phyloP scores from a whole-genome alignment of 2,329 filamentous ascomycete species.

The Alternaria solani region DNA sequence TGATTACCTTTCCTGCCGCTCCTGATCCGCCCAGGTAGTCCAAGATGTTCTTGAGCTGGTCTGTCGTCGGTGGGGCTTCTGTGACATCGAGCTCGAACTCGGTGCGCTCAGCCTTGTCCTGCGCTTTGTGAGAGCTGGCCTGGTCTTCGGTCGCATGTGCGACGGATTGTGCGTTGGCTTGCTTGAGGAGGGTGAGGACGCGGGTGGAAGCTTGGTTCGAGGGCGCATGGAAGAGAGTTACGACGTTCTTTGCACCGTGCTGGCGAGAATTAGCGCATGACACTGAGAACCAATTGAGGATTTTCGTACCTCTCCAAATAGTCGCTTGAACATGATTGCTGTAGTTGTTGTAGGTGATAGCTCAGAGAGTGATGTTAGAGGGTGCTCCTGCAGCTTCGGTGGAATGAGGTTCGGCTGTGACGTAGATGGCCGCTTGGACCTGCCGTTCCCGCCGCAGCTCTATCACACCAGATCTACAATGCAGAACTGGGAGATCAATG shows the following conservation, averaged over 20 bases:
- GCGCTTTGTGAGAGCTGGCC: conserved; percentile 69
- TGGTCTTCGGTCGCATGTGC: conserved; percentile 77
- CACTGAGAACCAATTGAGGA: not conserved
- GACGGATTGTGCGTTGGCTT: conserved; percentile 74
- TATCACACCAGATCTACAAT: conserved; percentile 7
- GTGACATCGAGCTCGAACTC: conserved; percentile 90
- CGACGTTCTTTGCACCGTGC: conserved; percentile 72
- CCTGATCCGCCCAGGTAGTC: conserved; percentile 74
- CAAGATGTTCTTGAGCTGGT: conserved; percentile 84
- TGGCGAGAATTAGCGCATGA: conserved; percentile 19
- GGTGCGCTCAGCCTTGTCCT: conserved; percentile 66
- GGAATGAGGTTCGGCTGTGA: conserved; percentile 36
- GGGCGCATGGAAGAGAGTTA: conserved; percentile 95
- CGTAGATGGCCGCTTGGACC: conserved; percentile 34
- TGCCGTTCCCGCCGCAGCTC: conserved; percentile 11
- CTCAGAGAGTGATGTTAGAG: conserved; percentile 21
- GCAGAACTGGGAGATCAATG: not conserved
- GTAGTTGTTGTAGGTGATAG: conserved; percentile 11
- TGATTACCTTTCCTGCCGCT: conserved; percentile 71
- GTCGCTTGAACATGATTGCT: conserved; percentile 54
- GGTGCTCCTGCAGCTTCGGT: conserved; percentile 24
- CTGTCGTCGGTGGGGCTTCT: conserved; percentile 78
- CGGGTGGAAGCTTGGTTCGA: conserved; percentile 74
- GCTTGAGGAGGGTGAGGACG: conserved; percentile 79
- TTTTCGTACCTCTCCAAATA: conserved; percentile 56